Conservation (phyloP, 768 basidiomycete genomes). For the Strobilomyces dryophilus region DNA sequence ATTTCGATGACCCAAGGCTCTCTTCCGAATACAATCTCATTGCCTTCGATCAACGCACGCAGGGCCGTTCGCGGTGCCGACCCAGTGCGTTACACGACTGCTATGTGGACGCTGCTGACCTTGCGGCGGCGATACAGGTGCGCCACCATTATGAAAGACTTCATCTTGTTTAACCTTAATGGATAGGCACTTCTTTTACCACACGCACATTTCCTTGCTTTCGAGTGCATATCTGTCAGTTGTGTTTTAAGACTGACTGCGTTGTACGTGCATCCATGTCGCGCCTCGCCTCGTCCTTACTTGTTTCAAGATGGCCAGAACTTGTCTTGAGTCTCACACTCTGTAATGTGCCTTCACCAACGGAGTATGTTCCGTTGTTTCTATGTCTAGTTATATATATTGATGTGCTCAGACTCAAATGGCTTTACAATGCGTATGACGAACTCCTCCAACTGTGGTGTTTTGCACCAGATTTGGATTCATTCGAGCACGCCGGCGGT, state of each 20-base stretch:
- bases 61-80: slow-evolving; percentile 53
- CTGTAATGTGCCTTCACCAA: slow-evolving; percentile 62
- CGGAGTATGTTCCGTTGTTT: slow-evolving; percentile 46
- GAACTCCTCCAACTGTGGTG: slow-evolving; percentile 63
- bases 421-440: slow-evolving; percentile 57
- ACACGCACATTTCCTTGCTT: slow-evolving; percentile 65
- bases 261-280: slow-evolving; percentile 43
- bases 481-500: slow-evolving; percentile 60
- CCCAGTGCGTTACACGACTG: slow-evolving; percentile 58
- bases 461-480: slow-evolving; percentile 60
- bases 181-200: slow-evolving; percentile 57
- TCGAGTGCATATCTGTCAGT: slow-evolving; percentile 56
- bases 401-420: slow-evolving; percentile 44
- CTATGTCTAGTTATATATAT: not conserved
- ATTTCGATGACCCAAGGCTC: slow-evolving; percentile 65
- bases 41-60: slow-evolving; percentile 67
- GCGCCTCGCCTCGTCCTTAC: slow-evolving; percentile 4
- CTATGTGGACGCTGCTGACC: slow-evolving; percentile 77
- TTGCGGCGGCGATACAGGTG: slow-evolving; percentile 63
- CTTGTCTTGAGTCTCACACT: slow-evolving; percentile 64
- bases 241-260: slow-evolving; percentile 61
- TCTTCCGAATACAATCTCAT: slow-evolving; percentile 60
- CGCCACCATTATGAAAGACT: slow-evolving; percentile 17
- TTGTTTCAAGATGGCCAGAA: slow-evolving; percentile 59
- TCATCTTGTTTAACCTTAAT: not conserved